These are phyloP conservation scores for Toxoplasma gondii DNA, from an alignment of 169 alveolate species.

Conservation along the genomic window DNA sequence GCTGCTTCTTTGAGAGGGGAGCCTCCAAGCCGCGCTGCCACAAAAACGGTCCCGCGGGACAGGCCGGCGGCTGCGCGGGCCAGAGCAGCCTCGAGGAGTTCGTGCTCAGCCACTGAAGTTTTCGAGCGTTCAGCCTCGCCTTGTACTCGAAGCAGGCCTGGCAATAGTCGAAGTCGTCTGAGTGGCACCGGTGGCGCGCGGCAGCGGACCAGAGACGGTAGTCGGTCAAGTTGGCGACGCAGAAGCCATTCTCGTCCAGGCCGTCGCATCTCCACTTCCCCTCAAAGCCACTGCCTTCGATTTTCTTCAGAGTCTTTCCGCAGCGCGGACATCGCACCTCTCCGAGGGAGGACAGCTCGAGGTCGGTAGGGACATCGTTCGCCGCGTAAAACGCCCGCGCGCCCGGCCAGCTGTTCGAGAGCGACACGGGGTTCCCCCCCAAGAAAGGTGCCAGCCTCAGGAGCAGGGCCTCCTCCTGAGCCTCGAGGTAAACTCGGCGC, in stretches of 20 bases:
- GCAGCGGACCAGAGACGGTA: constrained; percentile 56
- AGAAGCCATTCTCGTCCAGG: constrained; percentile 28
- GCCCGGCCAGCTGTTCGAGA: constrained; percentile 23
- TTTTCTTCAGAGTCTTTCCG: constrained; percentile 27
- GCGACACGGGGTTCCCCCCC: constrained; percentile 25
- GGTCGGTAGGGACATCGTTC: neutral
- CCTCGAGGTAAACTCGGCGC: neutral
- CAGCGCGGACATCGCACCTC: constrained; percentile 58
- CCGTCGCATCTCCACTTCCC: constrained; percentile 71
- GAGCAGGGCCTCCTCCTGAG: constrained; percentile 7
- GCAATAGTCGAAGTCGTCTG: constrained; percentile 64
- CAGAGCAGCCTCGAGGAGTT: constrained; percentile 10
- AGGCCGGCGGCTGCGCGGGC: constrained; percentile 23
- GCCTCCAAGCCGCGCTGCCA: constrained; percentile 2
- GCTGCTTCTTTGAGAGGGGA: neutral
- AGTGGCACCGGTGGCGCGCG: constrained; percentile 52
- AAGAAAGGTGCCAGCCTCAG: neutral
- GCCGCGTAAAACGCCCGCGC: neutral
- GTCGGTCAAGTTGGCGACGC: constrained; percentile 62
- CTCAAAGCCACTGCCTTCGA: neutral
- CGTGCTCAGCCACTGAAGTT: neutral
- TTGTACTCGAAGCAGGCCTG: constrained; percentile 53
- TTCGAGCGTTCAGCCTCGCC: constrained; percentile 44
- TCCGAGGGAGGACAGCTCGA: neutral
- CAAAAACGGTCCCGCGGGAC: constrained; percentile 32